These are phyloP conservation scores for Cordyceps pruinosa DNA, from an alignment of 2,329 filamentous ascomycete genomes.

Conservation along the genomic window DNA sequence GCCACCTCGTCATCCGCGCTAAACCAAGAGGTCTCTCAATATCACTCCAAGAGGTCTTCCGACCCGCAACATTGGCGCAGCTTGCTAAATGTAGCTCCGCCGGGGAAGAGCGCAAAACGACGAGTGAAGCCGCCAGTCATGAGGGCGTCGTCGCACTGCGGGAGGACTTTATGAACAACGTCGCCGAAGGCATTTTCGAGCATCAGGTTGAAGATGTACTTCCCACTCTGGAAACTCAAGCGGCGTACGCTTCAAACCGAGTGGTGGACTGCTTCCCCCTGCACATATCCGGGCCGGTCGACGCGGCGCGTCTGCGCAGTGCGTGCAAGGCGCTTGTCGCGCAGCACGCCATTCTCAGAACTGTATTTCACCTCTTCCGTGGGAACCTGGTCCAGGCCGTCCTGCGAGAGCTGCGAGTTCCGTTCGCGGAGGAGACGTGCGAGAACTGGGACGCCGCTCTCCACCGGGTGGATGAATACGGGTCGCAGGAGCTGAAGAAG, in stretches of 20 bases:
- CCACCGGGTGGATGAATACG: not conserved
- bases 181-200: not conserved
- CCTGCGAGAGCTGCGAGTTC: not conserved
- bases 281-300: not conserved
- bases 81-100: not conserved
- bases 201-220: not conserved
- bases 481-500: not conserved
- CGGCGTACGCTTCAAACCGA: not conserved
- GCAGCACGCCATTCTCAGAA: not conserved
- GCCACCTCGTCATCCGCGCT: not conserved
- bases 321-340: not conserved
- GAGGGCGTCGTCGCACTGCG: not conserved
- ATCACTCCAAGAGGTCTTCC: not conserved
- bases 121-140: not conserved
- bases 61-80: not conserved
- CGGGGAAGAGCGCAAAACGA: not conserved
- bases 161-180: not conserved
- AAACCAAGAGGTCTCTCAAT: not conserved
- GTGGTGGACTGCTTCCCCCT: conserved; percentile 5
- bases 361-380: not conserved
- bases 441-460: not conserved
- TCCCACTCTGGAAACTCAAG: not conserved
- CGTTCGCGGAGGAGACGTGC: not conserved
- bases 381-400: not conserved
- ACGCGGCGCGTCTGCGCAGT: not conserved